Conservation (phyloP, 2,329 filamentous ascomycete genomes). For the Fusarium guadeloupense region DNA sequence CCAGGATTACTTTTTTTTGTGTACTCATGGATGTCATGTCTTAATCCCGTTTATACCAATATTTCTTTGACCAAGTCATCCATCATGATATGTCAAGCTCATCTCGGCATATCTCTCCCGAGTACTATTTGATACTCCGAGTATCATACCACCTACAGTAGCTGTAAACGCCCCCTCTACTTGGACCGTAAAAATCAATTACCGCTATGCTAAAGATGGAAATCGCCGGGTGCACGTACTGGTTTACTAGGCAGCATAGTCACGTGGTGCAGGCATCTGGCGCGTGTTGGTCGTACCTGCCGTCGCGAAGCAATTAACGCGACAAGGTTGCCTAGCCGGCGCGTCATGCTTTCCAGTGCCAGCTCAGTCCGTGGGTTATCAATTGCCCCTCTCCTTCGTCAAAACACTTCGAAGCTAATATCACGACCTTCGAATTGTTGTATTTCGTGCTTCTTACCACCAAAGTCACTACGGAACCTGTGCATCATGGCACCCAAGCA, state of each 20-base stretch:
- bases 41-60: slow-evolving; percentile 9
- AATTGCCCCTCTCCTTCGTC: slow-evolving; percentile 29
- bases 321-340: slow-evolving; percentile 50
- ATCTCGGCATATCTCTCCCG: slow-evolving; percentile 31
- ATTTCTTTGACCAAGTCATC: background rate
- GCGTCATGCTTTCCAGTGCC: slow-evolving; percentile 47
- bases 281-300: slow-evolving; percentile 36
- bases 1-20: slow-evolving; percentile 34
- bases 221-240: background rate
- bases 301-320: slow-evolving; percentile 51
- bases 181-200: slow-evolving; percentile 17
- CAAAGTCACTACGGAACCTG: slow-evolving; percentile 11
- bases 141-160: slow-evolving; percentile 3
- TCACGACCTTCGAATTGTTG: slow-evolving; percentile 3
- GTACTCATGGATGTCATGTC: slow-evolving; percentile 37
- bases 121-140: too few relatives aligned
- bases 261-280: slow-evolving; percentile 40
- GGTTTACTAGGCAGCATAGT: background rate
- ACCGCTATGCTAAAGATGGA: slow-evolving; percentile 1
- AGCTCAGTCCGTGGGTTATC: slow-evolving; percentile 33
- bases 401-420: slow-evolving; percentile 16
- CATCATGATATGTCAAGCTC: slow-evolving; percentile 20
- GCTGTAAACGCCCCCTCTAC: slow-evolving; percentile 13
- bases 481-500: slow-evolving; percentile 69
- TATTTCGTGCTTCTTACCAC: slow-evolving; percentile 11